These are phyloP conservation scores for Apiospora koreana DNA, from an alignment of 2,329 filamentous ascomycete species.

Conservation along the genomic window DNA sequence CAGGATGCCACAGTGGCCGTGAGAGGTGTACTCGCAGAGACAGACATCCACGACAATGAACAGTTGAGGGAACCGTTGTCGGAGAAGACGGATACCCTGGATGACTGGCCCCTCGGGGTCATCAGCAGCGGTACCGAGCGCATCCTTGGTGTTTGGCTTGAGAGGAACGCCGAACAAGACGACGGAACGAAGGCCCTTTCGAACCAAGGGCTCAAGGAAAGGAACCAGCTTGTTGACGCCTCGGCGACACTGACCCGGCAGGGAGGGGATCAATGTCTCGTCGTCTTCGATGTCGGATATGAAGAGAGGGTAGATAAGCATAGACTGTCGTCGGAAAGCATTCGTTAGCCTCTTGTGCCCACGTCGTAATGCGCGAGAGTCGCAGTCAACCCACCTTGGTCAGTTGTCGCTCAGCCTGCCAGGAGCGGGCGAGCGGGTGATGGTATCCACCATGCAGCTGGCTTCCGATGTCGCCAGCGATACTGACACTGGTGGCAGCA, in stretches of 20 bases:
- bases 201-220: slow-evolving; percentile 85
- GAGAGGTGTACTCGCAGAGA: slow-evolving; percentile 97
- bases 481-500: slow-evolving; percentile 68
- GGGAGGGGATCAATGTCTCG: slow-evolving; percentile 83
- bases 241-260: slow-evolving; percentile 87
- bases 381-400: slow-evolving; percentile 65
- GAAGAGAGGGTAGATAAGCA: slow-evolving; percentile 98
- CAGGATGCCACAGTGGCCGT: slow-evolving; percentile 96
- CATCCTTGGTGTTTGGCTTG: slow-evolving; percentile 79
- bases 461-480: slow-evolving; percentile 75
- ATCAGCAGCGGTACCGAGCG: slow-evolving; percentile 87
- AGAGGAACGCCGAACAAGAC: slow-evolving; percentile 96
- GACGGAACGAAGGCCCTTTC: slow-evolving; percentile 87
- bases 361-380: neutral
- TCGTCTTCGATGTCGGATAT: slow-evolving; percentile 93
- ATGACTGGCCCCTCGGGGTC: slow-evolving; percentile 93
- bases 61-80: slow-evolving; percentile 82
- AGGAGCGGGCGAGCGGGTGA: slow-evolving; percentile 75
- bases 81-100: slow-evolving; percentile 78
- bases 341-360: neutral
- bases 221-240: slow-evolving; percentile 81
- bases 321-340: slow-evolving; percentile 61
- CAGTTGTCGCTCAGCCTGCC: slow-evolving; percentile 83
- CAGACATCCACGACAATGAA: slow-evolving; percentile 94
- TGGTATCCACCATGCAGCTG: slow-evolving; percentile 83